phyloP scores from a whole-genome alignment of 148 eudicot species.

The Silene conica region DNA sequence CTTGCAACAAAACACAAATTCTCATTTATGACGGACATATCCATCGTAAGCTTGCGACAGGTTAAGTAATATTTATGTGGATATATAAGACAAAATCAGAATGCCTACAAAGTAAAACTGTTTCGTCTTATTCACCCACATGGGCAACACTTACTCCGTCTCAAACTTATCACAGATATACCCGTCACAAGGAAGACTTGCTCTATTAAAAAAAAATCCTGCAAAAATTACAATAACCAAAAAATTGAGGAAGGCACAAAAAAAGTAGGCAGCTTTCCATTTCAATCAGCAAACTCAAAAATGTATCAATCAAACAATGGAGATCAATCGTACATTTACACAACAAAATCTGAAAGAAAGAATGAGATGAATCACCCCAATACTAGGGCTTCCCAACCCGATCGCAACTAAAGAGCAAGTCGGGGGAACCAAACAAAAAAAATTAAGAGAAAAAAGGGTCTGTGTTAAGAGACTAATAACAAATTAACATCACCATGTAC shows the following conservation, averaged over 20 bases:
- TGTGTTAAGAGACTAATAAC: conserved; percentile 28
- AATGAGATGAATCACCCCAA: conserved; percentile 54
- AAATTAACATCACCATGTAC: conserved; percentile 39
- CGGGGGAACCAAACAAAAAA: conserved; percentile 19
- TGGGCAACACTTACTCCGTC: too few relatives aligned
- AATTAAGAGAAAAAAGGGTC: conserved; percentile 22
- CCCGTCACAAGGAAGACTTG: too few relatives aligned
- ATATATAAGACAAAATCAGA: too few relatives aligned
- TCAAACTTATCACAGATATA: too few relatives aligned
- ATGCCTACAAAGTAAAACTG: too few relatives aligned
- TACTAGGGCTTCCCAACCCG: conserved; percentile 44
- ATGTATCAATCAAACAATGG: conserved; percentile 73
- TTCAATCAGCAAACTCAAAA: conserved; percentile 33
- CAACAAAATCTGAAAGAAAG: conserved; percentile 47
- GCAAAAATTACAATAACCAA: too few relatives aligned
- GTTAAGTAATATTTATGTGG: too few relatives aligned
- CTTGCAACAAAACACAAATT: too few relatives aligned
- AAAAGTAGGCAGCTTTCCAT: conserved; percentile 29
- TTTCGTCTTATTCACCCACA: too few relatives aligned
- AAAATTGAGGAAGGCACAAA: conserved; percentile 10
- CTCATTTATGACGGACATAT: too few relatives aligned
- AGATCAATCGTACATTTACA: conserved; percentile 68
- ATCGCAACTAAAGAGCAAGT: conserved; percentile 26
- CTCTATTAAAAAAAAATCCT: too few relatives aligned
- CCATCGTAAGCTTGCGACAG: too few relatives aligned